Percentiles rank a stretch among this genome's conserved stretches.
These are phyloP conservation scores for Parafenestella ontariensis DNA, from an alignment of 2,329 filamentous ascomycete species.

Conservation along the genomic window DNA sequence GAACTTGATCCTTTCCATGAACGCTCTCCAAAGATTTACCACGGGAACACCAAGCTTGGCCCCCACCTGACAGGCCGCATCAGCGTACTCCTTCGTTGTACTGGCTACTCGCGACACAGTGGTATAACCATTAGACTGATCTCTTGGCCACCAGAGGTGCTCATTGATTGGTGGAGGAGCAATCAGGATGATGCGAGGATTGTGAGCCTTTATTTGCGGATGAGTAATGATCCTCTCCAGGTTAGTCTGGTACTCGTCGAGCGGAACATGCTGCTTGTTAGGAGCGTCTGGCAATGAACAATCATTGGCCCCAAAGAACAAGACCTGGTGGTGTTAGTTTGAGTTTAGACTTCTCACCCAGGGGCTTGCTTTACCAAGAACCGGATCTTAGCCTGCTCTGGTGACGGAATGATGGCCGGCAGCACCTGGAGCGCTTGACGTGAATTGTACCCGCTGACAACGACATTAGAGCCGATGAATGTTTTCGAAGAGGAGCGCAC, in stretches of 20 bases:
- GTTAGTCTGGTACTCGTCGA: constrained; percentile 78
- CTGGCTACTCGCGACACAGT: constrained; percentile 62
- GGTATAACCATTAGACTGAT: constrained; percentile 49
- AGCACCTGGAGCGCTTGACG: constrained; percentile 74
- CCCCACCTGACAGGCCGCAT: constrained; percentile 70
- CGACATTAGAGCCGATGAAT: constrained; percentile 12
- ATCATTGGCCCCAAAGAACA: constrained; percentile 93
- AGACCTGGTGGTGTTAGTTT: constrained; percentile 58
- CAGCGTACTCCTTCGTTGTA: constrained; percentile 68
- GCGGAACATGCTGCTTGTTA: constrained; percentile 76
- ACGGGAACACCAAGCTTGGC: constrained; percentile 64
- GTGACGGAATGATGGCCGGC: constrained; percentile 73
- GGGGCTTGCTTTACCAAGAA: constrained; percentile 63
- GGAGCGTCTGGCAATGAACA: constrained; percentile 70
- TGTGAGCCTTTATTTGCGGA: constrained; percentile 71
- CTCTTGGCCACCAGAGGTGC: constrained; percentile 65
- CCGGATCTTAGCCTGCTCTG: constrained; percentile 66
- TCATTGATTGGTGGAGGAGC: constrained; percentile 86
- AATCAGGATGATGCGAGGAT: constrained; percentile 76
- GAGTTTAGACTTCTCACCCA: background rate
- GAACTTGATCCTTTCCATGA: constrained; percentile 72
- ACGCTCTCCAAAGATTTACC: constrained; percentile 79
- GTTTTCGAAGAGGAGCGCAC: background rate
- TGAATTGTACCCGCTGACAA: constrained; percentile 77
- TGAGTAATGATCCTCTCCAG: constrained; percentile 75